Evolutionary conservation across 2,329 filamentous ascomycete genomes (phyloP).

Genomic region (Paradendryphiella salina): DNA sequence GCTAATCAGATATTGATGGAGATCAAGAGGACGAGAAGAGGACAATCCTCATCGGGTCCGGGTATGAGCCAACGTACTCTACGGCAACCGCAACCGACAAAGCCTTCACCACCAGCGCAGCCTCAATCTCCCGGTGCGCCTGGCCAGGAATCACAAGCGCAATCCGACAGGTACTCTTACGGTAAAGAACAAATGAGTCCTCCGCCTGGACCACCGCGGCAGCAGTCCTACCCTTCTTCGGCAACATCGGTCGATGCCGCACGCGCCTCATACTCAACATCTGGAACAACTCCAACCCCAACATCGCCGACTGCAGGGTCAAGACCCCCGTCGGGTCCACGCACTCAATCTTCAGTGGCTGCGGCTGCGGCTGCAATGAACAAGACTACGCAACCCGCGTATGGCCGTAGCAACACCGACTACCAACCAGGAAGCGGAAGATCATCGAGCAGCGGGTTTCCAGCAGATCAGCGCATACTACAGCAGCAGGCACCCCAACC

Average conservation of each 20-base stretch:
- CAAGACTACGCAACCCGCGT: constrained; percentile 48
- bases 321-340: constrained; percentile 52
- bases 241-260: constrained; percentile 54
- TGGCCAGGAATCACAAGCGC: constrained; percentile 47
- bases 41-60: constrained; percentile 58
- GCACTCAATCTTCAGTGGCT: constrained; percentile 53
- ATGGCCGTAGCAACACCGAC: constrained; percentile 52
- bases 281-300: constrained; percentile 45
- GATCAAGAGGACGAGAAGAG: constrained; percentile 76
- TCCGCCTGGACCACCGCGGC: constrained; percentile 46
- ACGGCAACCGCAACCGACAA: constrained; percentile 44
- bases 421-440: constrained; percentile 42
- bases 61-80: constrained; percentile 51
- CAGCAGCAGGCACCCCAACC: constrained; percentile 53
- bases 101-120: constrained; percentile 50
- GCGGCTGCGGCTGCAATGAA: constrained; percentile 55
- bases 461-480: constrained; percentile 47
- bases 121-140: constrained; percentile 39
- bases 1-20: constrained; percentile 92
- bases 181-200: constrained; percentile 49
- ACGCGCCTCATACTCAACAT: constrained; percentile 49
- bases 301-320: constrained; percentile 53
- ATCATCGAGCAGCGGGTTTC: constrained; percentile 42
- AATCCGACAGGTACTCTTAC: constrained; percentile 53
- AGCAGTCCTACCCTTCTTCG: constrained; percentile 48